Evolutionary conservation across 306 rosid genomes (phyloP), one percentile per base, ranked within the genome.

Genomic region (Mucuna pruriens): DNA sequence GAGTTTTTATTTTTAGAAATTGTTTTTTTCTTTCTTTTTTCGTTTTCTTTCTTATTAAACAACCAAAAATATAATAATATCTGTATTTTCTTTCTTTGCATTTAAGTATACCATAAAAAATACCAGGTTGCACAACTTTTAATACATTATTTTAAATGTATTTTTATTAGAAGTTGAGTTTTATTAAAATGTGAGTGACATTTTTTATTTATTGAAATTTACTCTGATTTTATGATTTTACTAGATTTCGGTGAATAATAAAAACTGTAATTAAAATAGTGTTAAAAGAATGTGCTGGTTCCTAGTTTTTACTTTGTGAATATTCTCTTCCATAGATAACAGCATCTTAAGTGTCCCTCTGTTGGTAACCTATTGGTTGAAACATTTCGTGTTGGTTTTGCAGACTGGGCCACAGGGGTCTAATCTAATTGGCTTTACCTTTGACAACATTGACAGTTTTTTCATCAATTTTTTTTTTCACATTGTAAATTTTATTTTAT

Each of bases 291-390:
- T 23, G 31, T 23, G 64, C 7, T 57, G 34, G 3, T 57, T 57
- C 33, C 16, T 22, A 25, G 33, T 57, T 57, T 57, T 57, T 10
- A 58, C 17, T 58, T 4, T 25, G 39, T 54, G 72, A 45, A 73
- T 69, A 85, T 17, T 48, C 74, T 70, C 29, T 62, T 44, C 31
- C 72, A 22, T 44, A 16, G 61, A 36, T 58, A 23, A n/a, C 65
- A 8, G 19, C 81, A 85, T 82, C 67, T 79, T 68, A 55, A 1
- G 31, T 29, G 42, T 16, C 65, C 60, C 51, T 8, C 33, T 16
- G 9, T 29, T 40, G 60, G 20, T 34, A 17, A 0, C 15, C 12
- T 60, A 12, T 15, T 80, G 29, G 25, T 75, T 86, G 2, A 22
- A 33, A 19, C 77, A 52, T 64, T 40, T 39, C 36, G 33, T 2